Base-by-base conservation (phyloP, 2,329 filamentous ascomycete genomes). In the Paraconiothyrium sp. region DNA sequence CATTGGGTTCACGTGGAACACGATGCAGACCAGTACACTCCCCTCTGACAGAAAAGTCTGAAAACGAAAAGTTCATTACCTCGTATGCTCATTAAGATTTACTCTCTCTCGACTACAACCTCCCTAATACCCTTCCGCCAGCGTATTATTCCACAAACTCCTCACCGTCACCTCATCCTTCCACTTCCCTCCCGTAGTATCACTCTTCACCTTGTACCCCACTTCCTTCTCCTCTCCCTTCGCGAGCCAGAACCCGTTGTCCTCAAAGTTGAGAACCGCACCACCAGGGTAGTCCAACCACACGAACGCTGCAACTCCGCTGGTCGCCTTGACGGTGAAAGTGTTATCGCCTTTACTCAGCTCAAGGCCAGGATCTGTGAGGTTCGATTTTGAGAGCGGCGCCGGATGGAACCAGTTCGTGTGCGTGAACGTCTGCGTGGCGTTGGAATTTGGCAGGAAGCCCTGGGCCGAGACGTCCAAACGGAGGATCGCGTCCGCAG, bases 261-360 rank as follows among this genome's bases (percentile, higher is more conserved):
- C 76, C 7, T 85, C 81, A 61, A 88, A 88, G 37, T 80, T 80
- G 0, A 85, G 77, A 10, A 86, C 79, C 1, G 80, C 76, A 0
- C 81, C 82, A 1, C 79, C 73, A 0, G 84, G 84, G 59, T 85
- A 83, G 57, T 85, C 84, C 2, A 88, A 70, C 85, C 85, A 88
- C 0, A 85, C 85, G 76, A 84, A 87, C 4, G 84, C 77, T 3
- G 84, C 83, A 0, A 85, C 78, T 0, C 83, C 85, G 0, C 63
- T 77, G 14, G 75, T 82, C 0, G 85, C 84, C 37, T 79, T 78
- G 0, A 87, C 80, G 0, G 77, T 82, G 63, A 86, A 86, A 0
- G 66, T 72, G 0, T 61, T 37, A 0, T 67, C 64, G 48, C 78
- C 63, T 56, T 80, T 78, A 0, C 67, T 72, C 2, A 85, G 52